Conservation (phyloP, 495 filamentous ascomycete species). For the Diplogelasinospora grovesii region DNA sequence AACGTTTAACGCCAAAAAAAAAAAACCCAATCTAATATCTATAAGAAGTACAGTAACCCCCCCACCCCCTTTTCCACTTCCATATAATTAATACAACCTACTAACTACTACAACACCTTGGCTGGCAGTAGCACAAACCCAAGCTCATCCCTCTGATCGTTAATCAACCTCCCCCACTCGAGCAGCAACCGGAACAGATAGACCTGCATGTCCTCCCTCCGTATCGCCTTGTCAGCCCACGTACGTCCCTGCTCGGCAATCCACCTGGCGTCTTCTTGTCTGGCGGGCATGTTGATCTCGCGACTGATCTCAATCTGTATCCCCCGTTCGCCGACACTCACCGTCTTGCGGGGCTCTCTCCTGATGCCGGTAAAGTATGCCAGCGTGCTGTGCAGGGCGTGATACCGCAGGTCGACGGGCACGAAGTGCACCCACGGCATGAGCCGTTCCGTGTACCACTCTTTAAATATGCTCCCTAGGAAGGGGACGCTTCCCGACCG, state of each 20-base stretch:
- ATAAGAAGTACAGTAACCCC: no score
- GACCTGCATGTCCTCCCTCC: constrained; percentile 77
- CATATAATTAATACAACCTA: no score
- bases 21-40: no score
- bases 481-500: constrained; percentile 59
- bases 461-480: constrained; percentile 56
- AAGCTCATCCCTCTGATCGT: constrained; percentile 54
- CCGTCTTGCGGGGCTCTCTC: background rate
- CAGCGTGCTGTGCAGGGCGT: constrained; percentile 57
- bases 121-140: constrained; percentile 47
- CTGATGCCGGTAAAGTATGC: constrained; percentile 54
- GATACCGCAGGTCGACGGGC: constrained; percentile 62
- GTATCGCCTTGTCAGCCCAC: constrained; percentile 59
- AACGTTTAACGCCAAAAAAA: no score
- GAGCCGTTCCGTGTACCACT: constrained; percentile 70
- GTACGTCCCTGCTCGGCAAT: constrained; percentile 62
- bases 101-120: no score
- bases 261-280: constrained; percentile 37
- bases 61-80: no score
- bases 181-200: constrained; percentile 73
- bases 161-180: constrained; percentile 64
- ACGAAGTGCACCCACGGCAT: constrained; percentile 74
- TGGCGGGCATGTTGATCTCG: constrained; percentile 27
- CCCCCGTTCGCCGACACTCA: no score
- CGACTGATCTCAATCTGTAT: constrained; percentile 39